These are phyloP conservation scores for Debaryomyces hansenii DNA, from an alignment of 805 yeast species.

Conservation along the genomic window DNA sequence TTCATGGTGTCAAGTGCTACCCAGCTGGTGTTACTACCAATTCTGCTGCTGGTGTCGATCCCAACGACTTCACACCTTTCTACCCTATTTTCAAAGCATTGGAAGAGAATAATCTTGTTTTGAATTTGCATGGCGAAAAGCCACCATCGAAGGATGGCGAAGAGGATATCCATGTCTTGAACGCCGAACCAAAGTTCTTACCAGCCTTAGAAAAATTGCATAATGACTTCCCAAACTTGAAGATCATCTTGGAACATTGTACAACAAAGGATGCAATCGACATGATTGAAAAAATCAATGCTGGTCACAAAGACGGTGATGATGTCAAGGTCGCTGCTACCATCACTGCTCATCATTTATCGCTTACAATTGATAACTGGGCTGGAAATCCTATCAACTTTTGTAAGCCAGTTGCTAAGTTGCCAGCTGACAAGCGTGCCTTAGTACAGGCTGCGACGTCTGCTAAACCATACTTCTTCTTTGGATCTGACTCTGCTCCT, in stretches of 20 bases:
- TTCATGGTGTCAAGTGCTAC: constrained; percentile 91
- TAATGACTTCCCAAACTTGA: constrained; percentile 77
- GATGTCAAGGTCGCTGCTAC: constrained; percentile 78
- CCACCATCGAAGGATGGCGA: constrained; percentile 59
- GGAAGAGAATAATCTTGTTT: constrained; percentile 73
- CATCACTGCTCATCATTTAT: constrained; percentile 94
- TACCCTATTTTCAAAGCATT: constrained; percentile 89
- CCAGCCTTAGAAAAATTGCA: constrained; percentile 86
- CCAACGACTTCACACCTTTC: constrained; percentile 83
- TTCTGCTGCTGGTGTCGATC: constrained; percentile 88
- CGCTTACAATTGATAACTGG: constrained; percentile 88
- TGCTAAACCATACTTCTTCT: constrained; percentile 90
- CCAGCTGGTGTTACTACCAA: constrained; percentile 99
- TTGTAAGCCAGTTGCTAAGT: constrained; percentile 97
- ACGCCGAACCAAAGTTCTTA: constrained; percentile 89
- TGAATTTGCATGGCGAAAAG: constrained; percentile 94
- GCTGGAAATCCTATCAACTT: constrained; percentile 94
- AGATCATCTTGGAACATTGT: constrained; percentile 91
- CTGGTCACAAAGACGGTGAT: constrained; percentile 24
- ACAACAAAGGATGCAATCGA: constrained; percentile 88
- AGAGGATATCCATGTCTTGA: constrained; percentile 78
- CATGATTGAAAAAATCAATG: constrained; percentile 60
- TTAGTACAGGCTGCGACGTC: constrained; percentile 84
- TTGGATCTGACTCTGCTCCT: constrained; percentile 98
- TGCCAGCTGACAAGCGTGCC: constrained; percentile 81